Percentiles rank a stretch among this genome's conserved stretches.
These are phyloP conservation scores for Microdochium bolleyi DNA, from an alignment of 2,329 filamentous ascomycete genomes.

Conservation along the genomic window DNA sequence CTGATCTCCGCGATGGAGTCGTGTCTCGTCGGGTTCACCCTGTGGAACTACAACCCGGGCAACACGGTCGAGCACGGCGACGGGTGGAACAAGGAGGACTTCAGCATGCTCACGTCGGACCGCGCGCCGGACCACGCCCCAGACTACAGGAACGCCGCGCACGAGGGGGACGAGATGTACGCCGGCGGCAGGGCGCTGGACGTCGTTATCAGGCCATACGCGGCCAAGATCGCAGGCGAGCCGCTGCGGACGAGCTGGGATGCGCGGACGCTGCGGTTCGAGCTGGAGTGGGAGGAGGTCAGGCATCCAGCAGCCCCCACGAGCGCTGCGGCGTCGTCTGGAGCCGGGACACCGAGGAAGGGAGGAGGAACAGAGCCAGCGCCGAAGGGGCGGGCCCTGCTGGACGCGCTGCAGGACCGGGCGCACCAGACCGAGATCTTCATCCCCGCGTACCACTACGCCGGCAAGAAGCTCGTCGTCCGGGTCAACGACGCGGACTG, in stretches of 20 bases:
- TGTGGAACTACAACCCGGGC: conserved; percentile 31
- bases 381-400: conserved; percentile 1
- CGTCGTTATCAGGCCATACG: conserved; percentile 30
- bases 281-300: conserved; percentile 20
- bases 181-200: conserved; percentile 27
- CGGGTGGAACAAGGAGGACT: conserved; percentile 34
- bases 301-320: no score
- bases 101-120: conserved; percentile 29
- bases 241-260: conserved; percentile 25
- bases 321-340: not conserved
- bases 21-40: conserved; percentile 25
- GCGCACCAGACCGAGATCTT: conserved; percentile 27
- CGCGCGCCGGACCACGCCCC: conserved; percentile 16
- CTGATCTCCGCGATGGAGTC: conserved; percentile 32
- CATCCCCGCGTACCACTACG: conserved; percentile 29
- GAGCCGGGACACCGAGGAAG: not conserved
- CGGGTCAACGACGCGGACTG: conserved; percentile 20
- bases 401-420: conserved; percentile 5
- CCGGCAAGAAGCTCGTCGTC: conserved; percentile 15
- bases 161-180: conserved; percentile 26
- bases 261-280: conserved; percentile 22
- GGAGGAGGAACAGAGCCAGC: not conserved
- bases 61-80: conserved; percentile 29
- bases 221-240: conserved; percentile 28
- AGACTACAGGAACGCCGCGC: conserved; percentile 23